A percentile compares a stretch with the other conserved stretches of the same genome.
These are phyloP conservation scores for Polyporus tsugae DNA, from an alignment of 1,284 basidiomycete species.

Conservation along the genomic window DNA sequence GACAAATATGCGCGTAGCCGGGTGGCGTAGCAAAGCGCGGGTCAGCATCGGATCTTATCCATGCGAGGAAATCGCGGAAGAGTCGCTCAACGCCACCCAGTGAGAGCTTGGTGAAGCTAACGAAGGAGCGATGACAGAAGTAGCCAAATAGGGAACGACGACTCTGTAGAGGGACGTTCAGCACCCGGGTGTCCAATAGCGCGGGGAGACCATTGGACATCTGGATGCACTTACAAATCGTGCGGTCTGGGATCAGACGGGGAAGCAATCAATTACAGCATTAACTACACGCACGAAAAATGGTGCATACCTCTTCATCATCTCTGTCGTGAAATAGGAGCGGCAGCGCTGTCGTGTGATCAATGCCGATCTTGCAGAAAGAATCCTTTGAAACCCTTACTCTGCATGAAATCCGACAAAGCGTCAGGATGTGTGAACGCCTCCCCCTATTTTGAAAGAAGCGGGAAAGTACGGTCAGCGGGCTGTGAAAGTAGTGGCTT, in stretches of 20 bases:
- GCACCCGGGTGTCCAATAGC: neutral
- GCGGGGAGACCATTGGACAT: neutral
- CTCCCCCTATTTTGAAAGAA: slow-evolving; percentile 41
- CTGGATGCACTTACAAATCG: slow-evolving; percentile 34
- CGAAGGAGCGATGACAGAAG: slow-evolving; percentile 77
- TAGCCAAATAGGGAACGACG: slow-evolving; percentile 83
- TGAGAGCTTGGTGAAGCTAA: slow-evolving; percentile 78
- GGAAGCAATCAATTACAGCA: neutral
- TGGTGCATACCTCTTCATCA: slow-evolving; percentile 39
- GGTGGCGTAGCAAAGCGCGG: slow-evolving; percentile 19
- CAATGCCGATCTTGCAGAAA: neutral
- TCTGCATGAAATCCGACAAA: slow-evolving; percentile 69
- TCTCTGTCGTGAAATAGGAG: slow-evolving; percentile 33
- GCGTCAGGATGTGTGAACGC: slow-evolving; percentile 63
- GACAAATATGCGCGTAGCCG: slow-evolving; percentile 54
- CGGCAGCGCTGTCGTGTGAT: slow-evolving; percentile 22
- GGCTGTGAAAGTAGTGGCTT: neutral
- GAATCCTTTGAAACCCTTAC: slow-evolving; percentile 41
- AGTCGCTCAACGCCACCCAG: slow-evolving; percentile 71
- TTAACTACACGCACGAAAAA: neutral
- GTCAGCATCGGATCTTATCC: slow-evolving; percentile 57
- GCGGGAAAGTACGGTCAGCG: neutral
- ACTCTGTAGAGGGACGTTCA: slow-evolving; percentile 44
- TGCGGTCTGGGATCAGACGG: slow-evolving; percentile 19
- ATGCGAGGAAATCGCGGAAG: slow-evolving; percentile 67